Conservation (phyloP, 345 rosid genomes). For the Eucalyptus tenuipes region DNA sequence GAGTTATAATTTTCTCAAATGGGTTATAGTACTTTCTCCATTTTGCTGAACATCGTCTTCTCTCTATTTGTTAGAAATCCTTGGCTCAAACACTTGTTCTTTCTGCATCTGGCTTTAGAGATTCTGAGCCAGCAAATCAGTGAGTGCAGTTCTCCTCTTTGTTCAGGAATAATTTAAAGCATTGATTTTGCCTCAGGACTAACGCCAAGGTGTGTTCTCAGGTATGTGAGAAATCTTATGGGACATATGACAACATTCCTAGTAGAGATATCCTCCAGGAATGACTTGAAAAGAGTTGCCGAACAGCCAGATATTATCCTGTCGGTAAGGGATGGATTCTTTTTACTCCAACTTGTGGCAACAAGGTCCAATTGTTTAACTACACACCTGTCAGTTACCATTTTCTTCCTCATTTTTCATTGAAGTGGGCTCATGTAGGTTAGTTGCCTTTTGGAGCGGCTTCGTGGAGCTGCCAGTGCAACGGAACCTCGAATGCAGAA, state of each 20-base stretch:
- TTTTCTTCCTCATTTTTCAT: neutral
- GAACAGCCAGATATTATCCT: constrained; percentile 82
- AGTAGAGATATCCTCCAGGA: constrained; percentile 61
- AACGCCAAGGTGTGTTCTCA: constrained; percentile 15
- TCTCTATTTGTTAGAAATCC: constrained; percentile 52
- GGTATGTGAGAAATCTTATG: constrained; percentile 81
- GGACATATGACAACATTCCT: constrained; percentile 61
- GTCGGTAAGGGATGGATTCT: constrained; percentile 32
- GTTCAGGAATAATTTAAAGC: neutral
- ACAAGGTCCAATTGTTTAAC: neutral
- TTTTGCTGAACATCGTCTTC: neutral
- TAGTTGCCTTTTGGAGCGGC: constrained; percentile 80
- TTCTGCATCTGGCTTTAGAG: constrained; percentile 78
- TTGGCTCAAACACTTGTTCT: constrained; percentile 91
- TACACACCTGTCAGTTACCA: neutral
- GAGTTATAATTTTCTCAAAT: neutral
- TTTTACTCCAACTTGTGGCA: neutral
- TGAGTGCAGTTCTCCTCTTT: constrained; percentile 25
- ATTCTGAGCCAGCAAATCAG: constrained; percentile 76
- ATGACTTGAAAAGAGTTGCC: constrained; percentile 63
- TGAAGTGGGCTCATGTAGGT: constrained; percentile 32
- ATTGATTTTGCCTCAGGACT: neutral
- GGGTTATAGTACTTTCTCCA: neutral
- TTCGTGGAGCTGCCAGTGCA: constrained; percentile 95
- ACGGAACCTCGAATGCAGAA: constrained; percentile 89